Conservation (phyloP, 768 basidiomycete genomes). For the Boletus rubescentipes region DNA sequence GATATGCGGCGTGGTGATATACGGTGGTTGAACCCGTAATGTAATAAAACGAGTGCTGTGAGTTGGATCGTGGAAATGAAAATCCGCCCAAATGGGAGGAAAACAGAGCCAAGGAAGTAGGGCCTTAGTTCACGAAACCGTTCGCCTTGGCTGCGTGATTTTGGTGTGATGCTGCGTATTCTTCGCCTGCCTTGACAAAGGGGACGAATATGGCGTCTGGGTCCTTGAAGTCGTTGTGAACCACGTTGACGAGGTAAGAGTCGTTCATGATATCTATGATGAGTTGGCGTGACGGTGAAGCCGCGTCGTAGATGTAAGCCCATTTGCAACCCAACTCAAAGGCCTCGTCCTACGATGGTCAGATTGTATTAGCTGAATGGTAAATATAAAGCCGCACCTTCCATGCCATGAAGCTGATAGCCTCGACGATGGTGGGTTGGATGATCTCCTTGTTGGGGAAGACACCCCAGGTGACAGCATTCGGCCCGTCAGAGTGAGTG, state of each 20-base stretch:
- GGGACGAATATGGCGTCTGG: conserved; percentile 82
- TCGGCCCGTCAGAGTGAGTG: conserved; percentile 91
- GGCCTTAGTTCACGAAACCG: conserved; percentile 31
- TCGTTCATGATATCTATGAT: conserved; percentile 79
- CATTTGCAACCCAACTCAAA: conserved; percentile 91
- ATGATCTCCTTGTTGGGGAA: conserved; percentile 97
- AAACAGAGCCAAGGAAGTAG: neutral
- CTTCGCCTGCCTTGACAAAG: conserved; percentile 75
- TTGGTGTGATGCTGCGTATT: conserved; percentile 44
- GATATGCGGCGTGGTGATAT: conserved; percentile 34
- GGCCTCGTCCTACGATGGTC: conserved; percentile 73
- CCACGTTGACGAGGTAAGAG: conserved; percentile 88
- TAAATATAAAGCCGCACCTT: conserved; percentile 52
- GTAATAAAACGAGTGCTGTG: conserved; percentile 33
- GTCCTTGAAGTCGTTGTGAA: conserved; percentile 94
- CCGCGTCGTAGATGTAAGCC: conserved; percentile 82
- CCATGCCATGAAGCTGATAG: conserved; percentile 98
- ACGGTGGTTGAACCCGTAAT: conserved; percentile 89
- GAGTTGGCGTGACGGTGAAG: conserved; percentile 70
- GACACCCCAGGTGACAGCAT: conserved; percentile 98
- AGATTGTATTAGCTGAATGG: neutral
- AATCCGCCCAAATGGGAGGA: neutral
- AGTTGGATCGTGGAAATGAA: conserved; percentile 27
- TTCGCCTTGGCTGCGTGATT: conserved; percentile 36
- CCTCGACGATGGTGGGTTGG: conserved; percentile 95